phyloP scores from a whole-genome alignment of 1,284 basidiomycete species.

The Blastosporella zonata region DNA sequence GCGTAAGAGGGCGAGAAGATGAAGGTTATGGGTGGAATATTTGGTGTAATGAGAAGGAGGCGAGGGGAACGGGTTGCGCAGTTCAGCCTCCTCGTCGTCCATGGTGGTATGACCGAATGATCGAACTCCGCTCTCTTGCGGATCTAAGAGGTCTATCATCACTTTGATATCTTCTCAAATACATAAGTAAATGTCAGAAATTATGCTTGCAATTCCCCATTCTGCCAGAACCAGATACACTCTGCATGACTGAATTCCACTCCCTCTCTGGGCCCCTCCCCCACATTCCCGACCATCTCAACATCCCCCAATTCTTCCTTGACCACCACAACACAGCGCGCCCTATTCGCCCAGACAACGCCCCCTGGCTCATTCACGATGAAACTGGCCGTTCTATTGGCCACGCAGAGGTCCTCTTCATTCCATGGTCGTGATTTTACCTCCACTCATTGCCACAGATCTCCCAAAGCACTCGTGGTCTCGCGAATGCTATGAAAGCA shows the following conservation, averaged over 20 bases:
- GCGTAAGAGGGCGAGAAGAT: conserved; percentile 56
- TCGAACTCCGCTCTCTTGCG: conserved; percentile 1
- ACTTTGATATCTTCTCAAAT: not conserved
- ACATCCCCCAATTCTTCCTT: conserved; percentile 73
- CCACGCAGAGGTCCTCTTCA: conserved; percentile 47
- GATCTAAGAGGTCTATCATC: not conserved
- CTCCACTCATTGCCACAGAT: conserved; percentile 30
- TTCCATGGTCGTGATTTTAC: not conserved
- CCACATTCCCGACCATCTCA: conserved; percentile 66
- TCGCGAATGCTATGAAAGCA: conserved; percentile 60
- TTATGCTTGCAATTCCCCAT: no score
- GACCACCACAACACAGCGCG: conserved; percentile 48
- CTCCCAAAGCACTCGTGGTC: conserved; percentile 48
- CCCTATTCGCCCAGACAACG: conserved; percentile 40
- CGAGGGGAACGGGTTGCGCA: conserved; percentile 79
- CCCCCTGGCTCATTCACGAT: conserved; percentile 69
- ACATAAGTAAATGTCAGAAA: not conserved
- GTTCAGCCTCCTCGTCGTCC: conserved; percentile 71
- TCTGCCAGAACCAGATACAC: not conserved
- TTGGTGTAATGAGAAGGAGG: conserved; percentile 76
- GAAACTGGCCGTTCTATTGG: conserved; percentile 45
- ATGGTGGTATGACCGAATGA: conserved; percentile 26
- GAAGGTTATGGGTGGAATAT: conserved; percentile 67
- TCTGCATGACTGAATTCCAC: conserved; percentile 44
- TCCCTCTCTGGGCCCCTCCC: conserved; percentile 37